Conservation (phyloP, 345 rosid genomes). For the Arabidopsis arenosa region DNA sequence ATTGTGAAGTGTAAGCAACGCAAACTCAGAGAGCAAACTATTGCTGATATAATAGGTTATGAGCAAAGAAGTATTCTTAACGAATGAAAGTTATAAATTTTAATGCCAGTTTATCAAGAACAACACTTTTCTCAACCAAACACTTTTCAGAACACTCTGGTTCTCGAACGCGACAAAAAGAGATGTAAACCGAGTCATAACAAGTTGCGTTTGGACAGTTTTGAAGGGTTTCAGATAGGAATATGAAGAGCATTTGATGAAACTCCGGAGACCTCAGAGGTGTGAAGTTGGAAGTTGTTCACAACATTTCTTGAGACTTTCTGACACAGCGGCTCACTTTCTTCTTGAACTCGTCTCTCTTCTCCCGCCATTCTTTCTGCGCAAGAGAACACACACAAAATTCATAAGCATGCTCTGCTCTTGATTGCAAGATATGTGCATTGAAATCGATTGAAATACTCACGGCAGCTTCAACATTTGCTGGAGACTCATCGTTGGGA, state of each 20-base stretch:
- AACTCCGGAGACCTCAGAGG: slow-evolving; percentile 16
- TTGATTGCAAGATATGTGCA: slow-evolving; percentile 2
- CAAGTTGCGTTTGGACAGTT: slow-evolving; percentile 28
- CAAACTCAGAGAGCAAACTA: not conserved
- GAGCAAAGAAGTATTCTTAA: slow-evolving; percentile 27
- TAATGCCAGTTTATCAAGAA: slow-evolving; percentile 34
- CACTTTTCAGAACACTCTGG: slow-evolving; percentile 26
- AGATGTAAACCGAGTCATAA: slow-evolving; percentile 2
- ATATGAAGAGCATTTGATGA: slow-evolving; percentile 13
- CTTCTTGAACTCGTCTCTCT: slow-evolving; percentile 75
- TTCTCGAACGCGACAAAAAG: slow-evolving; percentile 8
- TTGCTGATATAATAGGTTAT: not conserved
- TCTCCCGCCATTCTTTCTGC: slow-evolving; percentile 82
- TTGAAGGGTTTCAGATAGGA: slow-evolving; percentile 17
- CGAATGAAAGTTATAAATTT: slow-evolving; percentile 5
- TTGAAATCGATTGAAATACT: slow-evolving; percentile 36
- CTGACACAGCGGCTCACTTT: slow-evolving; percentile 73
- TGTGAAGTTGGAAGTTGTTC: slow-evolving; percentile 23
- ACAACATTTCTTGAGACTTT: slow-evolving; percentile 69
- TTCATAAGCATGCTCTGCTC: not conserved
- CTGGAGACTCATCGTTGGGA: slow-evolving; percentile 94
- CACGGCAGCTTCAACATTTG: slow-evolving; percentile 93
- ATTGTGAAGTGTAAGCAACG: not conserved
- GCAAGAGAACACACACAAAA: slow-evolving; percentile 5
- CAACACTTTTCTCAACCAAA: slow-evolving; percentile 37